Conservation (phyloP, 371 early-diverging fungal species). For the Mortierella sp. region DNA sequence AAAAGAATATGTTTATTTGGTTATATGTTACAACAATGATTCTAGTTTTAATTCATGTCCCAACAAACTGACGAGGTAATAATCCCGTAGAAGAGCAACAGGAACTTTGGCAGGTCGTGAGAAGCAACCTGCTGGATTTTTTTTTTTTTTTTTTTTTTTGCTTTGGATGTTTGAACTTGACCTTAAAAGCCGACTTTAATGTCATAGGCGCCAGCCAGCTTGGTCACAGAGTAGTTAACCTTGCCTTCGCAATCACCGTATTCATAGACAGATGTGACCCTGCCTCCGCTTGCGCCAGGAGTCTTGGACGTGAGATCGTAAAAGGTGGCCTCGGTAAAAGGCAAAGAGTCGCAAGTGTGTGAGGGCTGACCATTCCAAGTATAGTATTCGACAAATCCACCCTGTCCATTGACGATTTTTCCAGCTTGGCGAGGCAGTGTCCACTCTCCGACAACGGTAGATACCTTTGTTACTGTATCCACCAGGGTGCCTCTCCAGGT, state of each 20-base stretch:
- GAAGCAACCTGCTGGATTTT: too few species aligned
- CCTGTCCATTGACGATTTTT: not conserved
- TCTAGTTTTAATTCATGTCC: too few species aligned
- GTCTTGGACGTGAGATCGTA: conserved; percentile 25
- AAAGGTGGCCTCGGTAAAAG: conserved; percentile 20
- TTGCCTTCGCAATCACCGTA: conserved; percentile 25
- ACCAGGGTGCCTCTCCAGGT: conserved; percentile 6
- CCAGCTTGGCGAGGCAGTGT: conserved; percentile 3
- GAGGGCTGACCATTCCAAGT: not conserved
- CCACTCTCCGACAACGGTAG: not conserved
- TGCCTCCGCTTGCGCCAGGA: conserved; percentile 9
- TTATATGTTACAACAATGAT: too few species aligned
- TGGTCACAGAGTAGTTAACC: not conserved
- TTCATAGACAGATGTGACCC: conserved; percentile 6
- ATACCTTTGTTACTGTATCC: not conserved
- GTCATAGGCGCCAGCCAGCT: conserved; percentile 3
- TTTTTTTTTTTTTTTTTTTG: too few species aligned
- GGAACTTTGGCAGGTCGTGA: too few species aligned
- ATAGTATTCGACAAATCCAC: conserved; percentile 6
- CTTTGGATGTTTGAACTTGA: too few species aligned
- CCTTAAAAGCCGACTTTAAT: conserved; percentile 29
- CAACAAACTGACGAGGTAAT: too few species aligned
- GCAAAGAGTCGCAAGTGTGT: conserved; percentile 15
- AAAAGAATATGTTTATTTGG: too few species aligned
- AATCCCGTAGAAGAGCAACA: too few species aligned